Conservation (phyloP, 1,284 basidiomycete species). For the Rhodotorula sp. region DNA sequence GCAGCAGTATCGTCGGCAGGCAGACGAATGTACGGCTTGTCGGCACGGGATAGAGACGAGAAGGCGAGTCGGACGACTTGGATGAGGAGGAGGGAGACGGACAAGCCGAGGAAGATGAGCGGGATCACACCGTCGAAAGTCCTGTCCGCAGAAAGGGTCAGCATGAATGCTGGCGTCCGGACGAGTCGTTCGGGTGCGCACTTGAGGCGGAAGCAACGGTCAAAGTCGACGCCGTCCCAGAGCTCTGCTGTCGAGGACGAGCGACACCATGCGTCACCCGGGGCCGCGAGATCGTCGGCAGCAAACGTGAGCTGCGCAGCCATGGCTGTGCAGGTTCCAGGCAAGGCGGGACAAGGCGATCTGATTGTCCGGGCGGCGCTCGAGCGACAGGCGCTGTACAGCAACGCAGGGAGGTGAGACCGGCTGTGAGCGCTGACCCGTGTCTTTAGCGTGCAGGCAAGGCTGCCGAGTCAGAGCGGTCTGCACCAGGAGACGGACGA, state of each 20-base stretch:
- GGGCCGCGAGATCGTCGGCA: not conserved
- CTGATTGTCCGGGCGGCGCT: too few species aligned
- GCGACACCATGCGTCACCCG: constrained; percentile 10
- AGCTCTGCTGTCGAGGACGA: constrained; percentile 15
- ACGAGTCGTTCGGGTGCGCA: constrained; percentile 34
- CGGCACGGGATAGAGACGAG: constrained; percentile 38
- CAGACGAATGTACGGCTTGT: not conserved
- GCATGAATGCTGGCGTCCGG: not conserved
- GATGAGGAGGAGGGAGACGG: constrained; percentile 41
- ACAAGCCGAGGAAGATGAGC: constrained; percentile 45
- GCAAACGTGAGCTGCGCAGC: not conserved
- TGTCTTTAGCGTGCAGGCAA: too few species aligned
- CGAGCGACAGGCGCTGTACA: too few species aligned
- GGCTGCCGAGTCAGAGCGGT: too few species aligned
- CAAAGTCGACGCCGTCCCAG: constrained; percentile 55
- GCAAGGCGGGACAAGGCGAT: too few species aligned
- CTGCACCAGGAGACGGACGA: too few species aligned
- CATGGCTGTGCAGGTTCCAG: not conserved
- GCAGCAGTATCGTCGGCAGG: constrained; percentile 28
- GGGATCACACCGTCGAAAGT: constrained; percentile 45
- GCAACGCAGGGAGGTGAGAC: too few species aligned
- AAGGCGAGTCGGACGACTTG: constrained; percentile 33
- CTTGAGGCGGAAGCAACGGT: constrained; percentile 48
- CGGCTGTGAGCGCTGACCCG: too few species aligned
- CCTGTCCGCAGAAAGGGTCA: constrained; percentile 17